Evolutionary conservation across 768 basidiomycete genomes (phyloP).

Genomic region (Postia placenta): DNA sequence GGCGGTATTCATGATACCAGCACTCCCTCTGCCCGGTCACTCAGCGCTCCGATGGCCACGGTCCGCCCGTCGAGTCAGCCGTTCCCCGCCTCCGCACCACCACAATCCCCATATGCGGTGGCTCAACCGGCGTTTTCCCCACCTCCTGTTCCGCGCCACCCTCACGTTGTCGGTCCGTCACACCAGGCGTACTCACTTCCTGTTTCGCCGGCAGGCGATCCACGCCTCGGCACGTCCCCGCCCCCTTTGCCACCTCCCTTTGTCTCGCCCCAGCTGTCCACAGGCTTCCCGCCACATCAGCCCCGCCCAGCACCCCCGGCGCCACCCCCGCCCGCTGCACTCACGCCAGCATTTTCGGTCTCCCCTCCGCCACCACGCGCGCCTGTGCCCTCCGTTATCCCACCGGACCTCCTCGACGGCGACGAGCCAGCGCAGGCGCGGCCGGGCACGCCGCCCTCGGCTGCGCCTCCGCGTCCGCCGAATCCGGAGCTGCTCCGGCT

Average conservation of each 20-base stretch:
- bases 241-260: slow-evolving; percentile 22
- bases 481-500: slow-evolving; percentile 86
- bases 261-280: slow-evolving; percentile 20
- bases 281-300: slow-evolving; percentile 16
- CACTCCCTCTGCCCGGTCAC: neutral
- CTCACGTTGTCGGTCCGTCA: neutral
- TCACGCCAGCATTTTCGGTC: slow-evolving; percentile 6
- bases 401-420: slow-evolving; percentile 64
- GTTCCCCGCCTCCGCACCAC: neutral
- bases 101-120: neutral
- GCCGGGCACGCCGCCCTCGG: slow-evolving; percentile 21
- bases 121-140: neutral
- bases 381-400: slow-evolving; percentile 21
- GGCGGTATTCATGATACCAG: slow-evolving; percentile 3
- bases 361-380: slow-evolving; percentile 4
- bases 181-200: slow-evolving; percentile 8
- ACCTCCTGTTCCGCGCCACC: slow-evolving; percentile 1
- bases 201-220: slow-evolving; percentile 9
- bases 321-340: slow-evolving; percentile 12
- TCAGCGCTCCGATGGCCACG: neutral
- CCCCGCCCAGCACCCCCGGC: slow-evolving; percentile 20
- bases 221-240: slow-evolving; percentile 15
- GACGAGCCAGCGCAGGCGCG: slow-evolving; percentile 21
- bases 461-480: slow-evolving; percentile 71
- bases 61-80: neutral